Evolutionary conservation across 352 stramenopile species (phyloP).

Genomic region (Pythium plurisporium): DNA sequence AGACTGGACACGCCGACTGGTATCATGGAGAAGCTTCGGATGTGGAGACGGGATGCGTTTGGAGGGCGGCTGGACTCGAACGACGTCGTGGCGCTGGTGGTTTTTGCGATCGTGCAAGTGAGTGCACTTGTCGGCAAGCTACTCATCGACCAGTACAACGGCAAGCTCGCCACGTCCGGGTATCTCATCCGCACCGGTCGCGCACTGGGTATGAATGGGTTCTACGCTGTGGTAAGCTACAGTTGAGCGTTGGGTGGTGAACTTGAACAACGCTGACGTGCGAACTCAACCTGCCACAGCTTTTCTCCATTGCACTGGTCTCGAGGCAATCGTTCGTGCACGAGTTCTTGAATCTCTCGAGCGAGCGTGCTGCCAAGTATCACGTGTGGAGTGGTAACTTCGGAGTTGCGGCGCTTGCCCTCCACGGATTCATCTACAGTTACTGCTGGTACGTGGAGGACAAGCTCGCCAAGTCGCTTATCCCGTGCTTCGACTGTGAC

Average conservation of each 20-base stretch:
- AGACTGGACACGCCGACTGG: background rate
- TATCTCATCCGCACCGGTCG: conserved; percentile 41
- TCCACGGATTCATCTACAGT: conserved; percentile 56
- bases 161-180: conserved; percentile 61
- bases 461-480: conserved; percentile 45
- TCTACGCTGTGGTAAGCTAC: conserved; percentile 24
- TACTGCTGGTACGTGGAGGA: conserved; percentile 47
- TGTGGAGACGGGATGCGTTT: conserved; percentile 5
- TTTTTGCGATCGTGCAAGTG: conserved; percentile 53
- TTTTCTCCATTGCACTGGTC: conserved; percentile 61
- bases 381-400: conserved; percentile 64
- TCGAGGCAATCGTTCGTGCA: conserved; percentile 62
- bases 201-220: conserved; percentile 67
- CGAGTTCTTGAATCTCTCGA: conserved; percentile 46
- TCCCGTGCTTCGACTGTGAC: conserved; percentile 44
- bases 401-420: conserved; percentile 31
- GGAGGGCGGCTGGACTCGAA: conserved; percentile 34
- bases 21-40: conserved; percentile 4
- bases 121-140: conserved; percentile 63
- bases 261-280: too few relatives aligned
- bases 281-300: too few relatives aligned
- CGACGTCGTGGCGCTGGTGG: conserved; percentile 35
- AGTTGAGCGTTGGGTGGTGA: too few relatives aligned
- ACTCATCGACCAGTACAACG: conserved; percentile 53
- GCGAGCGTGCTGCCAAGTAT: conserved; percentile 51